Evolutionary conservation across 1,139 yeast genomes (phyloP).

Genomic region (Yamadazyma songkhlaensis): DNA sequence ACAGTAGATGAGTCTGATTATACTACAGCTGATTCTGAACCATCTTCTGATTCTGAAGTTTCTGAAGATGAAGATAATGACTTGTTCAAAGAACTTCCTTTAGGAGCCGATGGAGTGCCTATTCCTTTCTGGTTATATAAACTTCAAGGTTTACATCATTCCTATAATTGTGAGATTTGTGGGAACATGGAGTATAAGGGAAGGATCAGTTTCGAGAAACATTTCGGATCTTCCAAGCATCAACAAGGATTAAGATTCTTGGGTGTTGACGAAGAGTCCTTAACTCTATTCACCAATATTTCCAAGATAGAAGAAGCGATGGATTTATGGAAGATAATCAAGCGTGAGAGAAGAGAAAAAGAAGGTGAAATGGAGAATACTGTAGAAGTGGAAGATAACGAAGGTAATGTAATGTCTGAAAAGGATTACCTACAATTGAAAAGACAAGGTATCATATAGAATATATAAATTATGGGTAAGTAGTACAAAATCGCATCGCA

Average conservation of each 20-base stretch:
- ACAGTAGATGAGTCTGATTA: conserved; percentile 36
- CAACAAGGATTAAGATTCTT: conserved; percentile 69
- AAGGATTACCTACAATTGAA: conserved; percentile 80
- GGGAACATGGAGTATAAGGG: conserved; percentile 78
- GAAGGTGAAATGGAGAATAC: conserved; percentile 52
- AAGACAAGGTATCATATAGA: conserved; percentile 62
- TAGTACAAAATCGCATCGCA: conserved; percentile 1
- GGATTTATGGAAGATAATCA: conserved; percentile 50
- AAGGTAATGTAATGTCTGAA: conserved; percentile 89
- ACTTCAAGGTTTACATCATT: conserved; percentile 77
- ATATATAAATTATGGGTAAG: neutral
- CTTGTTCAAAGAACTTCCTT: conserved; percentile 54
- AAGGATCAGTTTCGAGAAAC: conserved; percentile 65
- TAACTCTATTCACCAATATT: conserved; percentile 59
- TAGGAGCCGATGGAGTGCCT: conserved; percentile 88
- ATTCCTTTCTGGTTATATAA: conserved; percentile 94
- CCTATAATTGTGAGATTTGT: conserved; percentile 81
- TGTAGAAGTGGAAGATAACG: conserved; percentile 84
- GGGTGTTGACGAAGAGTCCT: conserved; percentile 54
- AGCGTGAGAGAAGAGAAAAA: conserved; percentile 33
- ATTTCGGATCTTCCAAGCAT: conserved; percentile 70
- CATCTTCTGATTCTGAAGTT: conserved; percentile 20
- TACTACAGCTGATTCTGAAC: conserved; percentile 33
- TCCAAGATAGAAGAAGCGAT: conserved; percentile 67
- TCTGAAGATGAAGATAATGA: conserved; percentile 20